Percentiles rank a stretch among this genome's conserved stretches.
phyloP scores from a whole-genome alignment of 2,329 filamentous ascomycete genomes.

The Fusarium miscanthi region DNA sequence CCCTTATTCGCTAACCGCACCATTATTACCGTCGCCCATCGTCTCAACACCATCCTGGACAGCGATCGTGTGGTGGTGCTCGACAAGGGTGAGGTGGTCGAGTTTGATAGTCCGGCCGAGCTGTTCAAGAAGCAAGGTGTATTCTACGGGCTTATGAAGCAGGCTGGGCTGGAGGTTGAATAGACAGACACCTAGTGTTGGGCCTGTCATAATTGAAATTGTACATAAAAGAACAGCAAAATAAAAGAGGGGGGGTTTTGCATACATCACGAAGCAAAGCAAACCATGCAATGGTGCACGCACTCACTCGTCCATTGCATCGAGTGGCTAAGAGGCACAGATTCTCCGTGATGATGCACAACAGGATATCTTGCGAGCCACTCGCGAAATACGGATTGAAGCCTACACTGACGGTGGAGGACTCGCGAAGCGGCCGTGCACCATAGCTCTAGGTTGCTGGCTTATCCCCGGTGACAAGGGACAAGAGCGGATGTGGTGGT shows the following conservation, averaged over 20 bases:
- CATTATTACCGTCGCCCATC: slow-evolving; percentile 97
- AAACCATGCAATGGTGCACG: neutral
- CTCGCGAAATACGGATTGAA: slow-evolving; percentile 4
- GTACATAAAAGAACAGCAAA: slow-evolving; percentile 15
- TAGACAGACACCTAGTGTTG: slow-evolving; percentile 23
- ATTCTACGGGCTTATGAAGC: slow-evolving; percentile 91
- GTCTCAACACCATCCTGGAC: slow-evolving; percentile 96
- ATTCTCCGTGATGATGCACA: neutral
- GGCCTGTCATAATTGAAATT: slow-evolving; percentile 17
- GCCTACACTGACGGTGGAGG: slow-evolving; percentile 22
- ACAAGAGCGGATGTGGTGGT: slow-evolving; percentile 11
- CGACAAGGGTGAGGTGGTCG: slow-evolving; percentile 87
- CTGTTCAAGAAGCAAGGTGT: slow-evolving; percentile 79
- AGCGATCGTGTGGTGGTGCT: slow-evolving; percentile 92
- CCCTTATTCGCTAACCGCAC: slow-evolving; percentile 87
- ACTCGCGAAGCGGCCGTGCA: slow-evolving; percentile 20
- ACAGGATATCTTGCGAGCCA: slow-evolving; percentile 8
- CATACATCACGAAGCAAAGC: neutral
- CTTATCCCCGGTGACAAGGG: slow-evolving; percentile 36
- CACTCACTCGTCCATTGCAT: slow-evolving; percentile 1
- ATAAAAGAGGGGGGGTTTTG: slow-evolving; percentile 20
- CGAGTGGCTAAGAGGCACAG: slow-evolving; percentile 4
- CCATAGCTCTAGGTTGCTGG: neutral
- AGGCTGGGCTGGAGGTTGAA: slow-evolving; percentile 78
- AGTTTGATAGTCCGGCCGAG: slow-evolving; percentile 88